Conservation (phyloP, 2,329 filamentous ascomycete species). For the Cucurbitaria berberidis region DNA sequence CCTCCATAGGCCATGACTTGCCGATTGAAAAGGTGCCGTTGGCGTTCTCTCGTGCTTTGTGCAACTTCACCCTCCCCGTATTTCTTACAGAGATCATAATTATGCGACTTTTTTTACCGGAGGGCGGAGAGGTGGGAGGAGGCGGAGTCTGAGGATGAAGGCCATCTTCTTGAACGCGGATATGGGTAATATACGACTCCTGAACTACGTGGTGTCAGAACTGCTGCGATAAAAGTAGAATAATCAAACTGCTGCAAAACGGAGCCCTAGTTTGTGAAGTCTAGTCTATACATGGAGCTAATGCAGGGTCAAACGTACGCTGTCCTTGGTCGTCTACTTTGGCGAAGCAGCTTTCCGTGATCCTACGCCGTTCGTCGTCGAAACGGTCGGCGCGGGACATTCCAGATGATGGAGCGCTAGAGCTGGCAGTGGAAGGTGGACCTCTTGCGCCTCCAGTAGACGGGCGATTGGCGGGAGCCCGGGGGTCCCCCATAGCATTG, state of each 20-base stretch:
- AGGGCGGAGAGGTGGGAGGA: slow-evolving; percentile 74
- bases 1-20: slow-evolving; percentile 97
- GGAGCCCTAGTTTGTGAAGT: background rate
- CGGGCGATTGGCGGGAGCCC: slow-evolving; percentile 32
- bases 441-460: slow-evolving; percentile 36
- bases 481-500: slow-evolving; percentile 33
- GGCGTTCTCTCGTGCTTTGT: slow-evolving; percentile 94
- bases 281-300: background rate
- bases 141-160: slow-evolving; percentile 82
- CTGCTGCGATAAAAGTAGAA: background rate
- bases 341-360: slow-evolving; percentile 91
- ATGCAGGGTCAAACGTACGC: slow-evolving; percentile 61
- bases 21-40: slow-evolving; percentile 96
- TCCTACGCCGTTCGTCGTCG: slow-evolving; percentile 94
- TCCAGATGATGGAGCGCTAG: slow-evolving; percentile 28
- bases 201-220: slow-evolving; percentile 59
- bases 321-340: slow-evolving; percentile 89
- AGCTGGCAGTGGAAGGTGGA: slow-evolving; percentile 34
- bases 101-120: slow-evolving; percentile 84
- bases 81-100: slow-evolving; percentile 94
- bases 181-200: slow-evolving; percentile 98
- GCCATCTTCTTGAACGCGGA: slow-evolving; percentile 86
- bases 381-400: slow-evolving; percentile 77
- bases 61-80: slow-evolving; percentile 89
- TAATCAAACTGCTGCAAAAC: background rate